Base-by-base conservation (phyloP, 768 basidiomycete species). In the Amanita molliuscula region DNA sequence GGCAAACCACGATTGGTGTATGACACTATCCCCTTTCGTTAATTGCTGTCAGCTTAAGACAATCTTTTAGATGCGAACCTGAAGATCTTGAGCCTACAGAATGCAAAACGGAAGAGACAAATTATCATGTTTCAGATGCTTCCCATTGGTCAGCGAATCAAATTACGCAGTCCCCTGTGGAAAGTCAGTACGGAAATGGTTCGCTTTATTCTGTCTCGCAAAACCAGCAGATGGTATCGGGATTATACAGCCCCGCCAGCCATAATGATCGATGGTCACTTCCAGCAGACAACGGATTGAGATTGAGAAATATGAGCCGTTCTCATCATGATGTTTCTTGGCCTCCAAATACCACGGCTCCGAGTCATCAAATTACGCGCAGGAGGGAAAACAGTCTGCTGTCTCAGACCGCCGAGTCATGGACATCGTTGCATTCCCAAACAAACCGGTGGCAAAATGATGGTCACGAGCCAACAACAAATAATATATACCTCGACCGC, bases 1-100 rank as follows among this genome's bases (percentile, higher is more conserved):
- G 81, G 84, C 15, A 75, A 79, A 49, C 71, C 76, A 20, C 70
- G 79, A 51, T 77, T 86, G 46, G 75, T 80, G 82, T 84, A 65
- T 62, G 79, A 38, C 15, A 31, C 20, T 48, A 43, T 28, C 9
- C 31, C 40, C 47, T 29, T 48, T 42, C 26, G 35, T 43, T n/a
- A 16, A 33, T 47, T 37, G 48, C 28, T 49, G 57, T 53, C 56
- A n/a, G 40, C 42, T 56, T 31, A 56, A 38, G n/a, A 20, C 34
- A 13, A 31, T 31, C 13, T 13, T 53, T 35, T 53, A 70, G 67
- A 23, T 67, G 67, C 47, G 73, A 74, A 53, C 60, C 69, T 16
- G 76, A 77, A 57, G 74, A 76, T 43, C 53, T 65, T 3, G 74
- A 75, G 21, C 54, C 66, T 3, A 56, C 71, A 2, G 75, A 75